Base-by-base conservation (phyloP, 129 eudicot genomes). In the Oenanthe sinensis region DNA sequence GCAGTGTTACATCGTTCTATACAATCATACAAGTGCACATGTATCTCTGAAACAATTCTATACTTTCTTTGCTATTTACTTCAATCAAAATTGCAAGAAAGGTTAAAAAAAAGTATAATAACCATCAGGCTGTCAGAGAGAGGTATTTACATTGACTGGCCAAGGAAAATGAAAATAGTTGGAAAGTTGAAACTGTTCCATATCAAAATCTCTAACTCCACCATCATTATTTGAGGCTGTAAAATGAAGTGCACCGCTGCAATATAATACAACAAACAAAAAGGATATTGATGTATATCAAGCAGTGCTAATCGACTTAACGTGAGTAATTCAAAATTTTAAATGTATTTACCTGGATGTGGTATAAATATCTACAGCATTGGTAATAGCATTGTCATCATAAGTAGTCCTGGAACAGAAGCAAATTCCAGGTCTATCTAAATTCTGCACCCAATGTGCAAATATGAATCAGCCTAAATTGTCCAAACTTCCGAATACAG, bases 311-410 rank as follows among this genome's bases (percentile, higher is more conserved):
- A 20, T 20, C 8, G 9, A 24, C 33, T 4, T 13, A 12, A 67
- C 4, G 19, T 67, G 42, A 67, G 13, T 26, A 26, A 20, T 67
- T 67, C 72, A 30, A 30, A 67, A 28, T 8, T 60, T n/a, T n/a
- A 60, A 60, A 60, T n/a, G 20, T 14, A 26, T 82, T 16, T 76
- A 90, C 98, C 96, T 90, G 63, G 88, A 81, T 48, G 94, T 83
- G 15, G 83, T 84, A 77, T 86, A 89, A 58, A 93, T 90, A 69
- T 93, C 98, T 47, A 93, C 82, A 33, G 96, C 93, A 82, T 93
- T 93, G 39, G 96, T 93, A 52, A 93, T 89, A 71, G 92, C 96
- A 85, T 89, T 93, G 17, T 93, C 96, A 82, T 93, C 98, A 75
- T 89, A 86, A 22, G 92, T 90, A 62, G 96, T 89, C 85, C 92